phyloP scores from a whole-genome alignment of 75 land plant species.

The Pinus taeda region DNA sequence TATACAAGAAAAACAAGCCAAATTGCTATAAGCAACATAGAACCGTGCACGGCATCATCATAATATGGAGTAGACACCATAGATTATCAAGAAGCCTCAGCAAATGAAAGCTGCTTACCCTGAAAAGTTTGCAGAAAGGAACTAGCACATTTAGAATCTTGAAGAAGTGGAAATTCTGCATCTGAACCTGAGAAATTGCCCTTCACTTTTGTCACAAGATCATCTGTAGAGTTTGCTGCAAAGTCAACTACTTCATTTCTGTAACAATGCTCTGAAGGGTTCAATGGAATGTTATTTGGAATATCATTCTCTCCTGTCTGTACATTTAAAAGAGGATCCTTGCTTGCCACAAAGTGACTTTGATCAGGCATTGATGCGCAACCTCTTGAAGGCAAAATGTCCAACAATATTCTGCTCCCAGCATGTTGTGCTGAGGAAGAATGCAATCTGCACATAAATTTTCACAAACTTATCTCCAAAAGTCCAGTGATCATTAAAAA shows the following conservation, averaged over 20 bases:
- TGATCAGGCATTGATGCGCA: not conserved
- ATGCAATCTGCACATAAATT: slow-evolving; percentile 16
- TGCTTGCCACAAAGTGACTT: not conserved
- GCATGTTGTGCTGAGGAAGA: not conserved
- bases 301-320: slow-evolving; percentile 2
- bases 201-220: not conserved
- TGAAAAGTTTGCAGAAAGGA: slow-evolving; percentile 19
- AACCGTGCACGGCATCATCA: not conserved
- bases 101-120: slow-evolving; percentile 17
- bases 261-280: not conserved
- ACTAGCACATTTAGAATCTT: slow-evolving; percentile 21
- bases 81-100: slow-evolving; percentile 26
- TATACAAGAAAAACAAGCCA: not conserved
- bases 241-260: not conserved
- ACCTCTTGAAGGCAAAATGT: not conserved
- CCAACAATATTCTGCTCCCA: not conserved
- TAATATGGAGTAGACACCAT: not conserved
- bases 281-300: not conserved
- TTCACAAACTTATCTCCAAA: not conserved
- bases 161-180: not conserved
- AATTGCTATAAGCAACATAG: not conserved
- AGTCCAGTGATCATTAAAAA: not conserved
- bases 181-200: slow-evolving; percentile 1
- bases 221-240: not conserved
- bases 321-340: not conserved